Conservation (phyloP, 805 yeast genomes). For the Torulaspora gathmanii region DNA sequence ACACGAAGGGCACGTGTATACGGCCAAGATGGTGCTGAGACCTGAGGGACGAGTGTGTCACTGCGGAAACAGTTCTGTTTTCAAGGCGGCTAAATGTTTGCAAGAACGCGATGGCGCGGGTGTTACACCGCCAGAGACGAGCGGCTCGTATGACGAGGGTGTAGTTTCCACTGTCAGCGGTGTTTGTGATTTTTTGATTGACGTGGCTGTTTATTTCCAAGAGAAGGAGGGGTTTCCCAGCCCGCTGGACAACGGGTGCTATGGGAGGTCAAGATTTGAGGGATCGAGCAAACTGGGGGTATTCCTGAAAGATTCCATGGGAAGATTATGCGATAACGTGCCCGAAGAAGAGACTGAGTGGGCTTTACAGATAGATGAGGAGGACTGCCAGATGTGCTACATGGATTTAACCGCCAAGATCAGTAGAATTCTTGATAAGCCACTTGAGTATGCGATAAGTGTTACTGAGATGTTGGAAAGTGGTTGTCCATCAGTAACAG, state of each 20-base stretch:
- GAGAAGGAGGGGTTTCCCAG: constrained; percentile 7
- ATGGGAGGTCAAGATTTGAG: constrained; percentile 2
- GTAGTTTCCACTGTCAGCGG: constrained; percentile 16
- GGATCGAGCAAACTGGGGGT: constrained; percentile 1
- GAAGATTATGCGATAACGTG: constrained; percentile 1
- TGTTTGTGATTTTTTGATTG: constrained; percentile 29
- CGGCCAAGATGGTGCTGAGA: constrained; percentile 26
- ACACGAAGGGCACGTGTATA: constrained; percentile 59
- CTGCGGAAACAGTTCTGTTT: constrained; percentile 31
- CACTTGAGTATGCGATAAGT: constrained; percentile 26
- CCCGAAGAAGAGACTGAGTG: constrained; percentile 13
- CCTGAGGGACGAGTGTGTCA: constrained; percentile 34
- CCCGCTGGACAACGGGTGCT: constrained; percentile 5
- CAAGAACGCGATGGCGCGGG: constrained; percentile 19
- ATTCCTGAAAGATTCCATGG: constrained; percentile 8
- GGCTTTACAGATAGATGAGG: constrained; percentile 29
- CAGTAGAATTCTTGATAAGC: constrained; percentile 22
- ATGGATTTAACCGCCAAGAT: constrained; percentile 28
- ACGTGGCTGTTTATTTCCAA: constrained; percentile 16
- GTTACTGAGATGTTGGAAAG: constrained; percentile 20
- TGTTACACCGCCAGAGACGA: constrained; percentile 7
- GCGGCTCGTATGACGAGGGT: constrained; percentile 9
- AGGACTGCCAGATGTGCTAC: constrained; percentile 24
- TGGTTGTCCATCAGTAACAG: constrained; percentile 21
- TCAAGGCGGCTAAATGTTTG: constrained; percentile 19